These are phyloP conservation scores for Yamadazyma kitorensis DNA, from an alignment of 805 yeast genomes.

Conservation along the genomic window DNA sequence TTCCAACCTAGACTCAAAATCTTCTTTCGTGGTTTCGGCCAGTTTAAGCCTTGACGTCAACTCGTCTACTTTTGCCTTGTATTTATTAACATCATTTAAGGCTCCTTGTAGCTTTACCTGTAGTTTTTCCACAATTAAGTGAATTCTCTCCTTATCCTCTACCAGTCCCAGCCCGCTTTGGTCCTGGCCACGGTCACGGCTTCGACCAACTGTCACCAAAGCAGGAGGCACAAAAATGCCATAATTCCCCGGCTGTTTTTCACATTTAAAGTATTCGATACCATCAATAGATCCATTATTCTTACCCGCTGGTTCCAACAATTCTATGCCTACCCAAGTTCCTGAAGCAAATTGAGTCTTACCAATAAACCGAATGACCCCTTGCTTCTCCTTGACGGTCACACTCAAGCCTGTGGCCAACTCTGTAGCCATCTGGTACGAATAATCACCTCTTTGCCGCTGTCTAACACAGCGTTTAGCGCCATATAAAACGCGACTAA, in stretches of 20 bases:
- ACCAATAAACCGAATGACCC: constrained; percentile 51
- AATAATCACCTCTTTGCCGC: too few relatives aligned
- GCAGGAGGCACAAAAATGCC: constrained; percentile 47
- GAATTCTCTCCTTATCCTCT: constrained; percentile 1
- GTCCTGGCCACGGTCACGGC: not conserved
- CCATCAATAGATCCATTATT: constrained; percentile 50
- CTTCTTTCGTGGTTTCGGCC: not conserved
- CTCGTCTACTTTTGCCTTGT: constrained; percentile 16
- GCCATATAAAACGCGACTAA: too few relatives aligned
- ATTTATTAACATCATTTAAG: constrained; percentile 20
- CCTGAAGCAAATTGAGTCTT: constrained; percentile 59
- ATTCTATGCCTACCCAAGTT: constrained; percentile 49
- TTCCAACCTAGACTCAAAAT: constrained; percentile 20
- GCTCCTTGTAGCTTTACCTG: constrained; percentile 44
- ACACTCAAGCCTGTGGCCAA: constrained; percentile 38
- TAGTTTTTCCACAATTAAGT: constrained; percentile 31
- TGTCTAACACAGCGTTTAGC: too few relatives aligned
- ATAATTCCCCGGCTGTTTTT: constrained; percentile 23
- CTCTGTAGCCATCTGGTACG: too few relatives aligned
- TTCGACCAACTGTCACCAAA: constrained; percentile 4
- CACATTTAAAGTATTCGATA: constrained; percentile 40
- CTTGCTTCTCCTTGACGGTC: constrained; percentile 36
- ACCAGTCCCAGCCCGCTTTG: not conserved
- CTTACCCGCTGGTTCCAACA: constrained; percentile 40
- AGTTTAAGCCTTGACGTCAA: constrained; percentile 14